Conservation (phyloP, 805 yeast genomes). For the Ogataea parapolymorpha region DNA sequence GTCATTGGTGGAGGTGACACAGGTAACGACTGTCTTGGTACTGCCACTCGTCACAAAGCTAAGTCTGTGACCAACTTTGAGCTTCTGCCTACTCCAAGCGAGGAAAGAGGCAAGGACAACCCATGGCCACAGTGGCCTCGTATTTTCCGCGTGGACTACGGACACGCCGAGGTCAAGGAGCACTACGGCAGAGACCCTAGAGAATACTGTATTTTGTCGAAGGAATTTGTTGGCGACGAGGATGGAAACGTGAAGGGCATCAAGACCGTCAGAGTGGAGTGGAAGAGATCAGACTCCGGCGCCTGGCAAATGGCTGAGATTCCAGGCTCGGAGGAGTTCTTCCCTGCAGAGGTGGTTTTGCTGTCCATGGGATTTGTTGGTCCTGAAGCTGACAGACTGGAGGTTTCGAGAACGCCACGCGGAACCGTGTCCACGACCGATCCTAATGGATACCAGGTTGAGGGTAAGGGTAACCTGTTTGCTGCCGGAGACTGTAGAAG, state of each 20-base stretch:
- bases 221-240: slow-evolving; percentile 93
- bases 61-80: slow-evolving; percentile 92
- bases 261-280: slow-evolving; percentile 94
- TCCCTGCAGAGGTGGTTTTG: slow-evolving; percentile 91
- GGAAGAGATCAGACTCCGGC: slow-evolving; percentile 93
- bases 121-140: slow-evolving; percentile 99
- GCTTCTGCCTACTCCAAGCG: slow-evolving; percentile 88
- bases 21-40: slow-evolving; percentile 98
- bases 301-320: slow-evolving; percentile 99
- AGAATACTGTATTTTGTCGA: slow-evolving; percentile 91
- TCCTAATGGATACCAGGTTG: slow-evolving; percentile 64
- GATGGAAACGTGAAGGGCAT: slow-evolving; percentile 94
- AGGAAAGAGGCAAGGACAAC: slow-evolving; percentile 82
- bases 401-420: slow-evolving; percentile 66
- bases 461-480: slow-evolving; percentile 62
- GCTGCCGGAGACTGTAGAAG: slow-evolving; percentile 99
- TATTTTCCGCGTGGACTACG: slow-evolving; percentile 95
- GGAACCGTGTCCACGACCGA: slow-evolving; percentile 75
- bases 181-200: slow-evolving; percentile 98
- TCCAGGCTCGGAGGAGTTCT: slow-evolving; percentile 90
- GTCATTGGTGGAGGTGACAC: slow-evolving; percentile 99
- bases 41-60: slow-evolving; percentile 96
- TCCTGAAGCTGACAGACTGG: slow-evolving; percentile 81
- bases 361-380: slow-evolving; percentile 98
- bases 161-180: slow-evolving; percentile 90